A percentile compares a stretch with the other conserved stretches of the same genome.
Evolutionary conservation across 176 grass and related monocot species (phyloP).

Genomic region (Oryza rufipogon): DNA sequence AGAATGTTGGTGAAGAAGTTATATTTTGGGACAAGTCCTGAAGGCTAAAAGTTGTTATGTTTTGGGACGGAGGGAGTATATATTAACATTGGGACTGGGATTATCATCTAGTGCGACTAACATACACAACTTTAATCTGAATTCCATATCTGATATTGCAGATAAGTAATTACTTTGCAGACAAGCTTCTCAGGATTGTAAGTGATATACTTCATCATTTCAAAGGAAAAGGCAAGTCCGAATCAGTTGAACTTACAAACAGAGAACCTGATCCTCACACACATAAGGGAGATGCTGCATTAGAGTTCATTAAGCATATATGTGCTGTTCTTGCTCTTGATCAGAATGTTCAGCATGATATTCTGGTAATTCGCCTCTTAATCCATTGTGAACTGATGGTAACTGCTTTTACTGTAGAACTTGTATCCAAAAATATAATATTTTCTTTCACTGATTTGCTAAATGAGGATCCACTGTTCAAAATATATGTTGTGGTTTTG

Average conservation of each 20-base stretch:
- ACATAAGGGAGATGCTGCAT: slow-evolving; percentile 78
- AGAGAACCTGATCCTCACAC: slow-evolving; percentile 42
- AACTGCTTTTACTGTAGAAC: slow-evolving; percentile 15
- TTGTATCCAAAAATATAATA: slow-evolving; percentile 17
- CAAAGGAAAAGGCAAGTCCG: slow-evolving; percentile 69
- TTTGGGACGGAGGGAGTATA: background rate
- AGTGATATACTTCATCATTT: slow-evolving; percentile 76
- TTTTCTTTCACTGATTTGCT: slow-evolving; percentile 20
- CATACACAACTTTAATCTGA: slow-evolving; percentile 16
- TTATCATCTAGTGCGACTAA: slow-evolving; percentile 13
- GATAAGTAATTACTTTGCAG: slow-evolving; percentile 91
- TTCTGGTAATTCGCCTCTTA: slow-evolving; percentile 68
- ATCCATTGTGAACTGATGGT: slow-evolving; percentile 30
- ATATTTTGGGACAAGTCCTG: too few species aligned
- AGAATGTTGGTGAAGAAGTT: too few species aligned
- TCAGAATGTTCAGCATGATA: slow-evolving; percentile 91
- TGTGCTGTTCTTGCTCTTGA: slow-evolving; percentile 93
- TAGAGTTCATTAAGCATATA: slow-evolving; percentile 97
- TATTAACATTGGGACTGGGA: slow-evolving; percentile 10
- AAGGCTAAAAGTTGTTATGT: too few species aligned
- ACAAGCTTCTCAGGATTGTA: slow-evolving; percentile 90
- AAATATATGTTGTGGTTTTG: slow-evolving; percentile 20
- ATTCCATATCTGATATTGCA: slow-evolving; percentile 47
- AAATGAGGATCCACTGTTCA: slow-evolving; percentile 2
- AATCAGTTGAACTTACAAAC: slow-evolving; percentile 47